Evolutionary conservation across 2,329 filamentous ascomycete species (phyloP).

Genomic region (Penicillium sp.): DNA sequence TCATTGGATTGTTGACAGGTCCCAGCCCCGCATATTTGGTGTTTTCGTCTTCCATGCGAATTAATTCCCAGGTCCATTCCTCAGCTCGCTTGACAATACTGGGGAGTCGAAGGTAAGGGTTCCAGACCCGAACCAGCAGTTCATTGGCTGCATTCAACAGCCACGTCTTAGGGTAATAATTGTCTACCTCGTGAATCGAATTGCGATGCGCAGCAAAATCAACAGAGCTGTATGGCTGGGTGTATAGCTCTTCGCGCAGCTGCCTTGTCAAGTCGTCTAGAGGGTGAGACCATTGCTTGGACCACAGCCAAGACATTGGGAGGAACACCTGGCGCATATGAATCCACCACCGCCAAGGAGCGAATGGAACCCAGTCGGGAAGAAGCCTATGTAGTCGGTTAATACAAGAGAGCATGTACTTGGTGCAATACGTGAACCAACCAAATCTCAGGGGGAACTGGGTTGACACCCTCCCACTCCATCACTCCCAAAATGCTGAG

Average conservation of each 20-base stretch:
- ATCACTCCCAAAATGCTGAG: conserved; percentile 78
- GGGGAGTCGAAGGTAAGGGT: conserved; percentile 69
- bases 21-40: conserved; percentile 83
- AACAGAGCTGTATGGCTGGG: conserved; percentile 73
- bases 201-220: conserved; percentile 78
- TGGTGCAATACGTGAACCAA: conserved; percentile 30
- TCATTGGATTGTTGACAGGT: conserved; percentile 88
- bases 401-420: conserved; percentile 6
- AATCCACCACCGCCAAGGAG: conserved; percentile 96
- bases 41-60: conserved; percentile 90
- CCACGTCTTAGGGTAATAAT: conserved; percentile 91
- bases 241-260: conserved; percentile 78
- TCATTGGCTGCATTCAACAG: conserved; percentile 77
- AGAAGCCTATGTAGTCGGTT: conserved; percentile 55
- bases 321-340: conserved; percentile 97
- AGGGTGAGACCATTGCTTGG: conserved; percentile 75
- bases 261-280: conserved; percentile 70
- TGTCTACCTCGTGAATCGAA: conserved; percentile 74
- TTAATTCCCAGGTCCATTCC: conserved; percentile 75
- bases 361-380: conserved; percentile 84
- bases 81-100: conserved; percentile 70
- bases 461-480: conserved; percentile 91
- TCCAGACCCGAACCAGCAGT: conserved; percentile 75
- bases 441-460: conserved; percentile 91
- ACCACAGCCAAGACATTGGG: conserved; percentile 88